Conservation (phyloP, 768 basidiomycete genomes). For the Paxillus ammoniavirescens region DNA sequence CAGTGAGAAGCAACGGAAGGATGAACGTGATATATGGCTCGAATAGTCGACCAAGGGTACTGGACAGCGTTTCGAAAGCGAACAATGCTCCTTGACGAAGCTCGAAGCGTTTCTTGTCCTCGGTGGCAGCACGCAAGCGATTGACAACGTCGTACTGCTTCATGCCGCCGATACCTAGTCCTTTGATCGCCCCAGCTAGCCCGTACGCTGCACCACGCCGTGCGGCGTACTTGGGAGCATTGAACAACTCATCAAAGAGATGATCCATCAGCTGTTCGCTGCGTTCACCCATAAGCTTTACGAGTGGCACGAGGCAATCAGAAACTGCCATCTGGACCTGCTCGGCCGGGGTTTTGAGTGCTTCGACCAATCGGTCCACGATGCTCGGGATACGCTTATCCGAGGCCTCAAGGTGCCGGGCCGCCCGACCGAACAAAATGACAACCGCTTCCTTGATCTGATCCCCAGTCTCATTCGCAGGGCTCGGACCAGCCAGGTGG, state of each 20-base stretch:
- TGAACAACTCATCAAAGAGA: constrained; percentile 74
- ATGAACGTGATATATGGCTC: constrained; percentile 89
- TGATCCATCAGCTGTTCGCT: constrained; percentile 62
- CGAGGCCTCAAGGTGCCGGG: constrained; percentile 76
- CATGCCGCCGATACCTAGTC: constrained; percentile 82
- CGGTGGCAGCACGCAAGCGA: constrained; percentile 69
- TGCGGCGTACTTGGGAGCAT: constrained; percentile 82
- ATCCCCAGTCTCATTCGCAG: constrained; percentile 73
- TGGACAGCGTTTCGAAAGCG: constrained; percentile 88
- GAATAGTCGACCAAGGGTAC: constrained; percentile 82
- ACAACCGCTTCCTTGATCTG: constrained; percentile 93
- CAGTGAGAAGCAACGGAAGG: constrained; percentile 76
- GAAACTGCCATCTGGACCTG: constrained; percentile 96
- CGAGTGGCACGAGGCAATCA: constrained; percentile 89
- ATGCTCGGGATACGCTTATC: constrained; percentile 79
- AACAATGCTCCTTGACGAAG: constrained; percentile 93
- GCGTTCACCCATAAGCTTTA: constrained; percentile 58
- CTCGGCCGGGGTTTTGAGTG: constrained; percentile 91
- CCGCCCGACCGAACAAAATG: constrained; percentile 90
- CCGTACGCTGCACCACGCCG: constrained; percentile 99
- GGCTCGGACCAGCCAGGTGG: constrained; percentile 54
- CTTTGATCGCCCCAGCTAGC: constrained; percentile 87
- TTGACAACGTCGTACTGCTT: constrained; percentile 80
- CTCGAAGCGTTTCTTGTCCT: constrained; percentile 88
- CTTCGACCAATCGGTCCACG: constrained; percentile 82